These are phyloP conservation scores for Calonectria honghensis DNA, from an alignment of 2,329 filamentous ascomycete species.

Conservation along the genomic window DNA sequence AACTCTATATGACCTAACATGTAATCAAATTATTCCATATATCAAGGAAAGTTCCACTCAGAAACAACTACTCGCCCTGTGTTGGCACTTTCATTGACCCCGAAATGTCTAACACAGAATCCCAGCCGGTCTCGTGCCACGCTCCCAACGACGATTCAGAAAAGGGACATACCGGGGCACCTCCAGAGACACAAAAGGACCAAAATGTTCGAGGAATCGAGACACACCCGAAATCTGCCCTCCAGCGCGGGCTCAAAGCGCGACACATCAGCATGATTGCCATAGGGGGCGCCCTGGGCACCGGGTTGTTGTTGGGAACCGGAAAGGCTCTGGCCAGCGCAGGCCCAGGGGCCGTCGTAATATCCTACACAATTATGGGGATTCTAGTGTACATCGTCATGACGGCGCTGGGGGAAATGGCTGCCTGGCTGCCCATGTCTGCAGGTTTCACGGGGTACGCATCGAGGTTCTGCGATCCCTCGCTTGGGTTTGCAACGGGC, in stretches of 20 bases:
- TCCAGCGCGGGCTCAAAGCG: slow-evolving; percentile 72
- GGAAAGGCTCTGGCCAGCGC: slow-evolving; percentile 71
- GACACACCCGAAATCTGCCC: slow-evolving; percentile 67
- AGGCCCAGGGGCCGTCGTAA: slow-evolving; percentile 79
- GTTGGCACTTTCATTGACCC: neutral
- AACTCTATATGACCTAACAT: neutral
- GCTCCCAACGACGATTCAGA: neutral
- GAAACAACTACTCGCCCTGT: too few relatives aligned
- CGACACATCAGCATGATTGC: slow-evolving; percentile 77
- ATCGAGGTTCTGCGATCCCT: slow-evolving; percentile 85
- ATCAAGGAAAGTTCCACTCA: neutral
- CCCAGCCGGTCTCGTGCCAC: neutral
- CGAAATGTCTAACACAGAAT: neutral
- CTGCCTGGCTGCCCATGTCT: slow-evolving; percentile 85
- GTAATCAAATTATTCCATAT: neutral
- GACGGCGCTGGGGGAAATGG: slow-evolving; percentile 89
- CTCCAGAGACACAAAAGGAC: neutral
- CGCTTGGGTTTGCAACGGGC: slow-evolving; percentile 86
- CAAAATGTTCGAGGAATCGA: slow-evolving; percentile 62
- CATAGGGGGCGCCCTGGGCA: slow-evolving; percentile 84
- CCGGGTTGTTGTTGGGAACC: slow-evolving; percentile 83
- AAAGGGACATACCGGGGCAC: neutral
- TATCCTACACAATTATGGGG: slow-evolving; percentile 82
- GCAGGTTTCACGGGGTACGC: slow-evolving; percentile 90
- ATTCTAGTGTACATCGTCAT: slow-evolving; percentile 87